Conservation (phyloP, 169 alveolate genomes). For the Cryptosporidium sp. region DNA sequence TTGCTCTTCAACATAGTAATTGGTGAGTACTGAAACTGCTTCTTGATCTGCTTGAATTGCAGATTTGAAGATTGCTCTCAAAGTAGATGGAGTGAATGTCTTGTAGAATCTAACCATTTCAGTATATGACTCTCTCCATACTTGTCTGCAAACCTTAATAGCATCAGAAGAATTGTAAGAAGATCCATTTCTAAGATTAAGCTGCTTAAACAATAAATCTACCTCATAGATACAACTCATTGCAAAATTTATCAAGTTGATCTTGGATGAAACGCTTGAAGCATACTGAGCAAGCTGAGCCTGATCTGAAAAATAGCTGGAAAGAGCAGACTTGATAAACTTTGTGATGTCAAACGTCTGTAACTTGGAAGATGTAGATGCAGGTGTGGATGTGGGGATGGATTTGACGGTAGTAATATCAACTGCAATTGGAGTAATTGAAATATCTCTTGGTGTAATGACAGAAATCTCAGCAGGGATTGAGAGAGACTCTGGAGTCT, state of each 20-base stretch:
- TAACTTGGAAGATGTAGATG: not conserved
- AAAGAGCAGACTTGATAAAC: constrained; percentile 9
- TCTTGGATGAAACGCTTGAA: not conserved
- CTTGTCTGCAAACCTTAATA: constrained; percentile 56
- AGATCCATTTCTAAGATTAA: constrained; percentile 1
- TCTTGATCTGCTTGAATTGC: constrained; percentile 58
- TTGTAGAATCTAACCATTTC: constrained; percentile 59
- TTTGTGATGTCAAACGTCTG: constrained; percentile 10
- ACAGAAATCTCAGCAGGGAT: constrained; percentile 28
- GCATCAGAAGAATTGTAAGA: constrained; percentile 52
- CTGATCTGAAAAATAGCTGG: constrained; percentile 3
- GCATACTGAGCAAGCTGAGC: not conserved
- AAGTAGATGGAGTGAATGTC: constrained; percentile 57
- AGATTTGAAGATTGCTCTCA: constrained; percentile 58
- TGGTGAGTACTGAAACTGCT: constrained; percentile 39
- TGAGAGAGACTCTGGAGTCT: not conserved
- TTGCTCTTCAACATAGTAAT: constrained; percentile 69
- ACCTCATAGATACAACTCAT: constrained; percentile 72
- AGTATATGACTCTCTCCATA: constrained; percentile 60
- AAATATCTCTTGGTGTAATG: not conserved
- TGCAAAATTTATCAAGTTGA: constrained; percentile 56
- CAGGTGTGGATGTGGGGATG: not conserved
- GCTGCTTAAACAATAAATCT: constrained; percentile 12
- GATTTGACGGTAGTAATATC: not conserved
- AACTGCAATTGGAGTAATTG: not conserved